A percentile compares a stretch with the other conserved stretches of the same genome.
These are phyloP conservation scores for Botrytis aclada DNA, from an alignment of 2,329 filamentous ascomycete species.

Conservation along the genomic window DNA sequence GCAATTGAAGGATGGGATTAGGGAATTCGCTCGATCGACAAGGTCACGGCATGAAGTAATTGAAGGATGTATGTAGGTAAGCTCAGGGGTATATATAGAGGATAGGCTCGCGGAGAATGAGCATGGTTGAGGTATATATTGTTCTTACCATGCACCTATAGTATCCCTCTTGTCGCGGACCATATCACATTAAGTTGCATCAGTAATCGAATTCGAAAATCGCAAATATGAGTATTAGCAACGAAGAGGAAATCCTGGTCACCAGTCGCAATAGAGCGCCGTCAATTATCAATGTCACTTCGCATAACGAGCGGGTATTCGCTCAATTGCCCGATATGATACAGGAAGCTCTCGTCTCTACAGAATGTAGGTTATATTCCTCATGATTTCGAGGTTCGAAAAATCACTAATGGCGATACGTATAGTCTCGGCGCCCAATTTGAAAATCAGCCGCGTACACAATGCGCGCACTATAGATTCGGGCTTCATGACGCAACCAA, in stretches of 20 bases:
- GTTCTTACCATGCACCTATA: background rate
- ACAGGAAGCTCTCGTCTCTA: constrained; percentile 34
- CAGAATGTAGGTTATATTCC: constrained; percentile 27
- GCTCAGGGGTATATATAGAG: background rate
- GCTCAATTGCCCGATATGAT: constrained; percentile 33
- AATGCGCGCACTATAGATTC: constrained; percentile 23
- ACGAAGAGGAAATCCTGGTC: constrained; percentile 27
- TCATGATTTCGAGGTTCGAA: background rate
- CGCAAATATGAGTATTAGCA: background rate
- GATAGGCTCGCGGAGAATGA: background rate
- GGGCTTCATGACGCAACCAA: constrained; percentile 26
- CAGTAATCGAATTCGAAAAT: background rate
- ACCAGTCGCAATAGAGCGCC: constrained; percentile 32
- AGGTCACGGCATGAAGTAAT: background rate
- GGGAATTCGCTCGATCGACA: background rate
- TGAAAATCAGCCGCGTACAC: constrained; percentile 30
- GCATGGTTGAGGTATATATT: background rate
- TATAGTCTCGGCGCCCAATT: constrained; percentile 30
- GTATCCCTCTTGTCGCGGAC: background rate
- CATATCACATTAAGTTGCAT: background rate
- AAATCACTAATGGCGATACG: background rate
- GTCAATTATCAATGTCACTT: constrained; percentile 32
- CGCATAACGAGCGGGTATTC: constrained; percentile 30
- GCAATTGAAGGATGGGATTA: background rate
- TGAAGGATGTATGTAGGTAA: background rate